Evolutionary conservation across 345 rosid species (phyloP), one percentile per base, ranked within the genome.

Genomic region (Murraya paniculata): DNA sequence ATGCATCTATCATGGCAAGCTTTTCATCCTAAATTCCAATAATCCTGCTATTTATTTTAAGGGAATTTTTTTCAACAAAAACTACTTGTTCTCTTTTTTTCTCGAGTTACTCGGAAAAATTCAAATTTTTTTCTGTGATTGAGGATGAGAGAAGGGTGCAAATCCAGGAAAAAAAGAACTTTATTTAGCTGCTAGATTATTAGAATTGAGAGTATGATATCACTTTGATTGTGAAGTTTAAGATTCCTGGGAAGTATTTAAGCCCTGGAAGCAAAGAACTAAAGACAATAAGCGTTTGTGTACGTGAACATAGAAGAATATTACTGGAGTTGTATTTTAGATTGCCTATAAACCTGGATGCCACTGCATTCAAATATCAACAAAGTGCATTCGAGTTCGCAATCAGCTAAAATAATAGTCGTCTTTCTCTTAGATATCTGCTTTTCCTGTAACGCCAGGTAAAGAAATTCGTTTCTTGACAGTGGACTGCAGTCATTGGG

Each of bases 221-320:
- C 59, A 27, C 27, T 64, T 50, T 77, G 83, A 81, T 83, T 25
- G 69, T 64, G 80, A 81, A 77, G 75, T 79, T 78, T 56, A 60
- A 74, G 78, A 73, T 83, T 77, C 84, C 68, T 33, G 33, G 14
- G 14, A 25, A 41, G 38, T 79, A 73, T 77, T 82, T 70, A 24
- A 58, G 71, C 31, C 38, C 31, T 33, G 65, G 67, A 79, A 81
- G 78, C 75, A 69, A 75, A 83, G 74, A 76, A 67, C 31, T 72
- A 72, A 21, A 28, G 73, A 71, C 77, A 68, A 78, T 41, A 73
- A 22, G 16, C 50, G 16, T 33, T 57, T 56, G 48, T 9, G 45
- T 9, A 35, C 24, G n/a, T n/a, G 75, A 58, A 33, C 1, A 24
- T 31, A 53, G n/a, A 13, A 33, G n/a, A 48, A 14, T 39, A 39